Base-by-base conservation (phyloP, 768 basidiomycete genomes). In the Lyophyllum semitale region DNA sequence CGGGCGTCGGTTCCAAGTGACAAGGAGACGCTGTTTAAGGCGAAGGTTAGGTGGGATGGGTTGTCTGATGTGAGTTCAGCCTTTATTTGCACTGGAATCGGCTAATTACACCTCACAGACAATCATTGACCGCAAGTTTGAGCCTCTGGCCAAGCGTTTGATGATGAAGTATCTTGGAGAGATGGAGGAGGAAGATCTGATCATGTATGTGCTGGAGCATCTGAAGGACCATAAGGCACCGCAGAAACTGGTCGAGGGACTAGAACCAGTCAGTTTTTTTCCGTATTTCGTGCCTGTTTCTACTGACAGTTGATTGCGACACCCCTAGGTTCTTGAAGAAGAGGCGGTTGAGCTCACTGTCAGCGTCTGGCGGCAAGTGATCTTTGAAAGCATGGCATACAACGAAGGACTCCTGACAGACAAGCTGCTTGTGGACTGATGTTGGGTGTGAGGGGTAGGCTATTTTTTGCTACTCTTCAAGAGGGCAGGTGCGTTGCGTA, bases 381-480 rank as follows among this genome's bases (percentile, higher is more conserved):
- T 94, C 48, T 96, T 96, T 68, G 95, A 98, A 78, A 94, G 93
- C 65, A 89, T 93, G 84, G 91, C 94, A 25, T 95, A 92, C 69
- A 87, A 84, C 58, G 91, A 95, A 71, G 93, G 93, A 37, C 77
- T 96, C 57, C 84, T 89, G 63, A 94, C 93, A 23, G 93, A 93
- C 62, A 84, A 82, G 68, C 84, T 91, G 84, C 78, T 89, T 74
- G 87, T 93, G 65, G 89, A 91, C 71, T 87, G 73, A 74, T 54
- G 48, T 57, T 20, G 46, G 27, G 44, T 53, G 51, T 58, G 59
- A 57, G 57, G 58, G 63, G 43, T 59, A 54, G 60, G 59, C 58
- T 47, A 55, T 60, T 63, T 66, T n/a, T 63, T 59, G 70, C 67
- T 67, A 58, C 68, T 72, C 67, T 58, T 61, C 51, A 56, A 18